These are phyloP conservation scores for Pythium guiyangense DNA, from an alignment of 352 stramenopile species.

Conservation along the genomic window DNA sequence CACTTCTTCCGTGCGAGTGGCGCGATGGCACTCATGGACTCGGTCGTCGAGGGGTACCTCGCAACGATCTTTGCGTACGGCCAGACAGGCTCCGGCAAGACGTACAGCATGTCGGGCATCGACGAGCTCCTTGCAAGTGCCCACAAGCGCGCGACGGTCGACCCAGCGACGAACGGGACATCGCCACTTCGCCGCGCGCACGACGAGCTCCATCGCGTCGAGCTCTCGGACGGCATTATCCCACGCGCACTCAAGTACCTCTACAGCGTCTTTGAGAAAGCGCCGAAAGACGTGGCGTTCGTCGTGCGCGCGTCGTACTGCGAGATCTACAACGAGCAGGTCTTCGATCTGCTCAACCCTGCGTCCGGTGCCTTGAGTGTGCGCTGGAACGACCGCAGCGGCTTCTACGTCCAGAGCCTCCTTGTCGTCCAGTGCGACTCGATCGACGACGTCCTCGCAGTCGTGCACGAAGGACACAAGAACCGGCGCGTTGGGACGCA, in stretches of 20 bases:
- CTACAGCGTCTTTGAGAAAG: slow-evolving; percentile 40
- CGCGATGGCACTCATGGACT: slow-evolving; percentile 53
- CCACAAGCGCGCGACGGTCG: slow-evolving; percentile 13
- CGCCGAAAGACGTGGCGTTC: slow-evolving; percentile 46
- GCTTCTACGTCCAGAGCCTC: slow-evolving; percentile 79
- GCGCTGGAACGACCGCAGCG: slow-evolving; percentile 64
- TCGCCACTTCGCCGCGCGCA: background rate
- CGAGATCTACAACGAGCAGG: slow-evolving; percentile 86
- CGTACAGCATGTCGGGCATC: slow-evolving; percentile 77
- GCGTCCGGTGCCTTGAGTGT: slow-evolving; percentile 54
- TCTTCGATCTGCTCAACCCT: slow-evolving; percentile 73
- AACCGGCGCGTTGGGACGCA: slow-evolving; percentile 65
- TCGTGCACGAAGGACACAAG: slow-evolving; percentile 70
- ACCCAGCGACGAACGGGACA: background rate
- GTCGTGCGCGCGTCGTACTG: slow-evolving; percentile 71
- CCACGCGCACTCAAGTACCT: slow-evolving; percentile 70
- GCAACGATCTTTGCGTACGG: slow-evolving; percentile 68
- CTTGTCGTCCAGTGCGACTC: slow-evolving; percentile 71
- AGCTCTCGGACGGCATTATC: slow-evolving; percentile 67
- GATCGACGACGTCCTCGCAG: slow-evolving; percentile 65
- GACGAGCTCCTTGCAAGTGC: slow-evolving; percentile 50
- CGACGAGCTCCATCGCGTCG: slow-evolving; percentile 6
- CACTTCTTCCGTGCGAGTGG: slow-evolving; percentile 66
- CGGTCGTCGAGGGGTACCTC: slow-evolving; percentile 65
- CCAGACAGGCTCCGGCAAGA: slow-evolving; percentile 65